Percentiles rank a stretch among this genome's conserved stretches.
Evolutionary conservation across 2,329 filamentous ascomycete genomes (phyloP).

Genomic region (Capronia coronata): DNA sequence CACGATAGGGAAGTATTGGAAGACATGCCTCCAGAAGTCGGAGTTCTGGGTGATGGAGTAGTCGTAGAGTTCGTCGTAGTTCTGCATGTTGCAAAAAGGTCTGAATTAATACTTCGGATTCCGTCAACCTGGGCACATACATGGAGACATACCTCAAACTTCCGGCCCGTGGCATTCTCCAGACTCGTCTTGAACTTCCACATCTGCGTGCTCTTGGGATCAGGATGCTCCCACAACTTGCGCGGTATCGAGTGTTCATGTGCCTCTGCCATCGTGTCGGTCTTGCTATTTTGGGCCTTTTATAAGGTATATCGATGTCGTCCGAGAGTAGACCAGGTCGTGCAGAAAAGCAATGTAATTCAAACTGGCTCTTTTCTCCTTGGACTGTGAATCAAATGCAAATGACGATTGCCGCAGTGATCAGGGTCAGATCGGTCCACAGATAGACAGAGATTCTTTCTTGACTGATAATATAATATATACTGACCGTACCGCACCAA

Average conservation of each 20-base stretch:
- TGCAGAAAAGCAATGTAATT: too few relatives aligned
- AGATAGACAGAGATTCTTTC: too few relatives aligned
- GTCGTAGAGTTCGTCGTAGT: conserved; percentile 62
- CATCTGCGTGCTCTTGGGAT: conserved; percentile 58
- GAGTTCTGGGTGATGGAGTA: conserved; percentile 59
- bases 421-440: too few relatives aligned
- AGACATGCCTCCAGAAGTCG: conserved; percentile 61
- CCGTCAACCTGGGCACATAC: not conserved
- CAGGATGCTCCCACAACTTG: conserved; percentile 57
- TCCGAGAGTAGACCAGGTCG: not conserved
- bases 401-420: too few relatives aligned
- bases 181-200: conserved; percentile 49
- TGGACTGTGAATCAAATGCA: too few relatives aligned
- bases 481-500: too few relatives aligned
- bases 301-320: too few relatives aligned
- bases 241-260: conserved; percentile 15
- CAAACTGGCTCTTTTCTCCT: too few relatives aligned
- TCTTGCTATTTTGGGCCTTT: not conserved
- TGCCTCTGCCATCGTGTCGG: conserved; percentile 5
- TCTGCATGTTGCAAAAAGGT: too few relatives aligned
- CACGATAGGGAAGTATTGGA: conserved; percentile 55
- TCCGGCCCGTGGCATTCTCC: conserved; percentile 10
- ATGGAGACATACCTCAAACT: conserved; percentile 5
- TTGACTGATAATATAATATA: too few relatives aligned
- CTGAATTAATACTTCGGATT: too few relatives aligned